These are phyloP conservation scores for Stephania cephalantha DNA, from an alignment of 164 flowering plant genomes.

Conservation along the genomic window DNA sequence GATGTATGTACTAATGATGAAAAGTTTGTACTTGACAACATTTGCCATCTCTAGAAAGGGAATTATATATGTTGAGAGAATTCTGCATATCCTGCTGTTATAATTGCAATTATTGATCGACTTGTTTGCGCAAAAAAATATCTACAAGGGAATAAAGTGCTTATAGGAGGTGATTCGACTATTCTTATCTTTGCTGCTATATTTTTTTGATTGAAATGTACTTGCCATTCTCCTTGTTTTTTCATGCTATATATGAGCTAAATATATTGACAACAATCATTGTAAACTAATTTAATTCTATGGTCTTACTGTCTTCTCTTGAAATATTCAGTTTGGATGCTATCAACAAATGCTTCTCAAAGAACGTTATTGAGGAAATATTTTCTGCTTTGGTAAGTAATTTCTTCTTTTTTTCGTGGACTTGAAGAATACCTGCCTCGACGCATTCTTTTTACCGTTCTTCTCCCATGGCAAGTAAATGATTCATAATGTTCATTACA, in stretches of 20 bases:
- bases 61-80: neutral
- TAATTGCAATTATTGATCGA: neutral
- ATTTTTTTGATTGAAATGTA: no score
- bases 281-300: neutral
- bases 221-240: no score
- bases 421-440: no score
- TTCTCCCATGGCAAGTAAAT: no score
- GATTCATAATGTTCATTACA: neutral
- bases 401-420: neutral
- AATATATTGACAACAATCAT: neutral
- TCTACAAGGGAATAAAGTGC: neutral
- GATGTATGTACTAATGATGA: neutral
- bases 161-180: neutral
- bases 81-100: neutral
- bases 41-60: neutral
- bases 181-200: no score
- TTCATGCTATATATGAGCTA: no score
- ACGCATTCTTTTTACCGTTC: no score
- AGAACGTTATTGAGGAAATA: constrained; percentile 28
- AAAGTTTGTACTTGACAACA: neutral
- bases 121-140: neutral
- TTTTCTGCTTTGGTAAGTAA: constrained; percentile 40
- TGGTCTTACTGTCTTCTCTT: neutral
- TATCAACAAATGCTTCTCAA: constrained; percentile 38
- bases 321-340: constrained; percentile 43